Evolutionary conservation across 371 early-diverging fungal species (phyloP).

Genomic region (Mucor piriformis): DNA sequence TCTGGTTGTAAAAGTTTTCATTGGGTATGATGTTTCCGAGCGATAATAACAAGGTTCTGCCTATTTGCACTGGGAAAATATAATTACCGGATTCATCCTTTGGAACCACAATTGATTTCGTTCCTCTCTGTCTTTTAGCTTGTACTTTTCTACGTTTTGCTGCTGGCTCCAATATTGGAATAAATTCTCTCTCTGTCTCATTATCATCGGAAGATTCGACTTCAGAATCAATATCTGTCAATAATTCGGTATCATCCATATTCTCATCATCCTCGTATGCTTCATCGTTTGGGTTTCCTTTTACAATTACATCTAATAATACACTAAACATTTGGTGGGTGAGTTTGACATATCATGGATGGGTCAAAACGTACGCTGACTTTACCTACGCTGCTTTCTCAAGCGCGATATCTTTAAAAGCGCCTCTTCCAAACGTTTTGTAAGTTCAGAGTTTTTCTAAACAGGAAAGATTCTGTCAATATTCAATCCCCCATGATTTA

Average conservation of each 20-base stretch:
- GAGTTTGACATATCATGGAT: neutral
- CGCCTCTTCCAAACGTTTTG: slow-evolving; percentile 6
- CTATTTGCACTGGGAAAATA: slow-evolving; percentile 11
- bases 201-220: slow-evolving; percentile 4
- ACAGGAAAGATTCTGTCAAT: neutral
- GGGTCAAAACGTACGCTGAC: neutral
- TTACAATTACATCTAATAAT: slow-evolving; percentile 13
- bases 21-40: slow-evolving; percentile 17
- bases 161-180: neutral
- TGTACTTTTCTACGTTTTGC: slow-evolving; percentile 8
- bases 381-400: slow-evolving; percentile 18
- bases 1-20: slow-evolving; percentile 10
- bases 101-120: neutral
- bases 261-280: slow-evolving; percentile 9
- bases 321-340: neutral
- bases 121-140: slow-evolving; percentile 8
- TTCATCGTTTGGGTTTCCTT: slow-evolving; percentile 3
- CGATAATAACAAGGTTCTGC: slow-evolving; percentile 4
- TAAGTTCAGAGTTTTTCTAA: slow-evolving; percentile 15
- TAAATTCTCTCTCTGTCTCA: neutral
- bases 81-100: slow-evolving; percentile 15
- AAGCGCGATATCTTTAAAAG: slow-evolving; percentile 3
- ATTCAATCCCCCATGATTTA: neutral
- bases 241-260: neutral
- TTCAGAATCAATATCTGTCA: neutral